Base-by-base conservation (phyloP, 140 eudicot species). In the Ambrosia hybrid region DNA sequence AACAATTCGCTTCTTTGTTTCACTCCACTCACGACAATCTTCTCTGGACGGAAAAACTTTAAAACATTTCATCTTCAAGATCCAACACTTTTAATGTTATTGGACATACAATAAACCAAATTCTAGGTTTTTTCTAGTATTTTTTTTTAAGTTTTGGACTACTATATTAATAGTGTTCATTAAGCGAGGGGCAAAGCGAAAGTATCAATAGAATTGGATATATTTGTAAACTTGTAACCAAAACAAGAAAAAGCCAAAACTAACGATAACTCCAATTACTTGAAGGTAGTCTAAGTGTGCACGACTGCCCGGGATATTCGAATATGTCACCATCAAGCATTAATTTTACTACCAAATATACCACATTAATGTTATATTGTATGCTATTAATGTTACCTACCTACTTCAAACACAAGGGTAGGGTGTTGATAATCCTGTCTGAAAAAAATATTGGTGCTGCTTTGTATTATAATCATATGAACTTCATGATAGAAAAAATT, bases 281-380 rank as follows among this genome's bases (percentile, higher is more conserved):
- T 56, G 77, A 21, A 21, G 26, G 82, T 64, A 55, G 14, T n/a
- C 30, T 21, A 46, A 52, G 55, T 11, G 82, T 71, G 37, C 77
- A 78, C 82, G 82, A 16, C 48, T 43, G 48, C 11, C 12, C n/a
- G 33, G 34, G 70, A 49, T 49, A 11, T 43, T 9, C 48, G 48
- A 43, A 48, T 39, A 52, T 56, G 61, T 78, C 73, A 33, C 55
- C 52, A 7, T 63, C 81, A 59, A 55, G 16, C 61, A 56, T 6
- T 16, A 56, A 56, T 58, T 21, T 57, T 58, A 58, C 39, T 17
- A 26, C 64, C 8, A 4, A 58, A 26, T 3, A 9, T 26, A 17
- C 39, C 4, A 26, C 64, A 26, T 57, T 57, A 21, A 57, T 21
- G 63, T 57, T 58, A 26, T 21, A 58, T 12, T 12, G 14, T 49